phyloP scores from a whole-genome alignment of 2,329 filamentous ascomycete species.

The Aureobasidium zeae region DNA sequence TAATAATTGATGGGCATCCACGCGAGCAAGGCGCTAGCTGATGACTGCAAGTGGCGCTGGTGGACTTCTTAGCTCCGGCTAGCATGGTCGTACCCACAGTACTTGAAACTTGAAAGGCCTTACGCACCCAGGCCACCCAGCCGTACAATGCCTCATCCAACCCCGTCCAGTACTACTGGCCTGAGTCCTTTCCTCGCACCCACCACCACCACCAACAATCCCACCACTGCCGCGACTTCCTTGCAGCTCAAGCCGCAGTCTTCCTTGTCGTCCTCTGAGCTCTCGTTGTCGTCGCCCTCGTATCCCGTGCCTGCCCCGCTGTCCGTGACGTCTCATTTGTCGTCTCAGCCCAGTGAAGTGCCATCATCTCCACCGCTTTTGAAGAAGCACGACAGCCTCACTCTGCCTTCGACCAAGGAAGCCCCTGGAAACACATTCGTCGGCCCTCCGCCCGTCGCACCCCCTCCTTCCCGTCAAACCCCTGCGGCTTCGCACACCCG shows the following conservation, averaged over 20 bases:
- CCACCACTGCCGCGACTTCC: no score
- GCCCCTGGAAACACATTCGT: constrained; percentile 9
- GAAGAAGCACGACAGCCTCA: constrained; percentile 15
- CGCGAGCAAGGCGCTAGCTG: constrained; percentile 14
- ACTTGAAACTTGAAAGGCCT: constrained; percentile 16
- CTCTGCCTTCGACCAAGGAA: not conserved
- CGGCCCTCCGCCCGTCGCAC: constrained; percentile 2
- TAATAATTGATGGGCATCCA: constrained; percentile 15
- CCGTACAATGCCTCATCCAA: constrained; percentile 16
- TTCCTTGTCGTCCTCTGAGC: not conserved
- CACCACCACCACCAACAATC: constrained; percentile 1
- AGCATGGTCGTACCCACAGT: constrained; percentile 16
- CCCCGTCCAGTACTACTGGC: constrained; percentile 7
- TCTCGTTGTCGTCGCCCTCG: not conserved
- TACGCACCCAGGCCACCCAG: constrained; percentile 13
- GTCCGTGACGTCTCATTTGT: no score
- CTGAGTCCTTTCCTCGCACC: constrained; percentile 12
- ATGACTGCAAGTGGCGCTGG: constrained; percentile 13
- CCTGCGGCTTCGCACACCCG: constrained; percentile 6
- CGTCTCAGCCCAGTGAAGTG: not conserved
- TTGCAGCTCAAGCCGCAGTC: no score
- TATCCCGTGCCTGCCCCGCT: not conserved
- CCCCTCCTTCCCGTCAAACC: not conserved
- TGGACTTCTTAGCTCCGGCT: constrained; percentile 14
- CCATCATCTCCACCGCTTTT: not conserved